Base-by-base conservation (phyloP, 768 basidiomycete species). In the Tricholoma bakamatsutake region DNA sequence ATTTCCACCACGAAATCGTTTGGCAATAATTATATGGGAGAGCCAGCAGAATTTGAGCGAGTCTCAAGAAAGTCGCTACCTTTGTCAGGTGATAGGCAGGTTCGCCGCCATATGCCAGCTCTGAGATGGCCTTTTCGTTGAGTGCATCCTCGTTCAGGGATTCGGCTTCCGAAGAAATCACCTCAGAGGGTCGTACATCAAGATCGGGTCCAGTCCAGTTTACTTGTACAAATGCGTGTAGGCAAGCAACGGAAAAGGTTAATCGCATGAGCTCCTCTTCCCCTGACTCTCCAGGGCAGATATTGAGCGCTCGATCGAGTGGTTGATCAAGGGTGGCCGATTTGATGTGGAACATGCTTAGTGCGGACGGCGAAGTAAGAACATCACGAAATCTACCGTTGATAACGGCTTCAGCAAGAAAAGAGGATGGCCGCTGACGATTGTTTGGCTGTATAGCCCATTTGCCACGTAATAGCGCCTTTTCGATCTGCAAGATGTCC, bases 121-220 rank as follows among this genome's bases (percentile, higher is more conserved):
- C 84, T 5, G 85, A 74, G 55, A 93, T 74, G 21, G 94, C 82
- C 47, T 81, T 81, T 28, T 73, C 69, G 62, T 93, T 80, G 39
- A 98, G 70, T 3, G 68, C 54, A 18, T 83, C 77, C 35, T 83
- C 78, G 35, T 75, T 73, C 52, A 68, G 53, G 27, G 68, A 59
- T 28, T 62, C 61, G 39, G 73, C 63, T 15, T 70, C 50, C 27
- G 61, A 45, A 40, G 67, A 62, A 35, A 79, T 59, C 37, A 79
- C 59, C 53, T 80, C 76, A 48, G 76, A 61, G 24, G 80, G 73
- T 59, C 70, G 69, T 58, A 94, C 68, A 57, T 83, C 73, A 42
- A 97, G 79, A 63, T 89, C 80, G 2, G 97, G 97, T 5, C 97
- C 97, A 0, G 95, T 98, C 93, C 94, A 99, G 70, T 99, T 99